Evolutionary conservation across 306 rosid species (phyloP), one percentile per base, ranked within the genome.

Genomic region (Senna siamea): DNA sequence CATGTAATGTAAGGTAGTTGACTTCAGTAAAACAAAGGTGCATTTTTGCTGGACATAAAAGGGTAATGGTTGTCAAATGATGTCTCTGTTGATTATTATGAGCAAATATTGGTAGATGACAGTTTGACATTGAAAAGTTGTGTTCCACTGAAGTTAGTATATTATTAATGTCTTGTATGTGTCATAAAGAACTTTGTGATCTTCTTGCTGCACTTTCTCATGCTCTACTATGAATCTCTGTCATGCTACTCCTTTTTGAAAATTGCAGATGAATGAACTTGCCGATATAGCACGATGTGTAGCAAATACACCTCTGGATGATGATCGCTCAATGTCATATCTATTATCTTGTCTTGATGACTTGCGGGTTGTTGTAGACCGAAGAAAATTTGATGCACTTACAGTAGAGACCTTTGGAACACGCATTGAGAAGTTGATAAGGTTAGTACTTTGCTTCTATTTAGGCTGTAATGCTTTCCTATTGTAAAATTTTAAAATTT

Each of bases 321-420:
- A 94, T 75, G 96, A 92, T 73, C 89, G 64, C 72, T 75, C 98
- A 22, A 79, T 74, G 5, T 81, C 90, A 17, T 88, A 88, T 83
- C 78, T 94, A 66, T 75, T 94, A 77, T 69, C 96, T 72, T 94
- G 89, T 81, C 90, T 94, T 77, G 99, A 94, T 50, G 97, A 92
- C 77, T 83, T 92, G 92, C 87, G 95, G 87, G 79, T 83, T 61
- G 96, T 92, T 76, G 85, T 88, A 55, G 91, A 88, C 28, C 82
- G 90, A 68, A 87, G 98, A 87, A 94, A 92, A 82, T 88, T 87
- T 58, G 88, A 88, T 73, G 92, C 97, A 40, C 93, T 89, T 66
- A 92, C 93, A 0, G 99, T 94, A 72, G 96, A 84, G 69, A 94
- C 98, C 47, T 92, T 92, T 87, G 99, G 98, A 77, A 83, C 98